Percentiles rank a stretch among this genome's conserved stretches.
Conservation (phyloP, 192 early-diverging fungal species). For the Glomus cerebriforme region DNA sequence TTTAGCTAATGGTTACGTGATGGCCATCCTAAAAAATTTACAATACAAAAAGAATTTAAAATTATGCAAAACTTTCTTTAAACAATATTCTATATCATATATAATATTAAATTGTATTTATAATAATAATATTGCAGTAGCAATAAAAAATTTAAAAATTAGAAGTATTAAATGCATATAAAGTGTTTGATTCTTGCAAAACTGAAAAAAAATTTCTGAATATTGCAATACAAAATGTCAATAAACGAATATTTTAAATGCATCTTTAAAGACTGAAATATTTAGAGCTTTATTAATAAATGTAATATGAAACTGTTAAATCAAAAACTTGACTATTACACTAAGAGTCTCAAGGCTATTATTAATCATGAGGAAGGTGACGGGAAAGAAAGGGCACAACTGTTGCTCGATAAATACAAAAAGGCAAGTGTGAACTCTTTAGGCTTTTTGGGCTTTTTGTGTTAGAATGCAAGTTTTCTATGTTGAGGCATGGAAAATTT, state of each 20-base stretch:
- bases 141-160: too few relatives aligned
- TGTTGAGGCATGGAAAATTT: constrained; percentile 3
- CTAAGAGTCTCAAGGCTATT: constrained; percentile 17
- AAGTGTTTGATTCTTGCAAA: too few relatives aligned
- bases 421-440: constrained; percentile 14
- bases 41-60: too few relatives aligned
- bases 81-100: too few relatives aligned
- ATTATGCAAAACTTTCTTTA: too few relatives aligned
- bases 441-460: constrained; percentile 22
- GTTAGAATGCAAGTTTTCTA: constrained; percentile 21
- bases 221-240: too few relatives aligned
- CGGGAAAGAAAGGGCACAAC: constrained; percentile 5
- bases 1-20: too few relatives aligned
- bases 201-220: too few relatives aligned
- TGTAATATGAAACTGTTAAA: not conserved
- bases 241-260: not conserved
- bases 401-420: constrained; percentile 9
- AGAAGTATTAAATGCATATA: too few relatives aligned
- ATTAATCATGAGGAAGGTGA: not conserved
- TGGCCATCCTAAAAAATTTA: too few relatives aligned
- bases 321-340: constrained; percentile 3
- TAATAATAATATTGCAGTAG: too few relatives aligned
- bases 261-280: not conserved
- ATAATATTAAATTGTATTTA: too few relatives aligned
- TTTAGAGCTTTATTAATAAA: not conserved